Evolutionary conservation across 371 early-diverging fungal genomes (phyloP).

Genomic region (Lichtheimia corymbifera): DNA sequence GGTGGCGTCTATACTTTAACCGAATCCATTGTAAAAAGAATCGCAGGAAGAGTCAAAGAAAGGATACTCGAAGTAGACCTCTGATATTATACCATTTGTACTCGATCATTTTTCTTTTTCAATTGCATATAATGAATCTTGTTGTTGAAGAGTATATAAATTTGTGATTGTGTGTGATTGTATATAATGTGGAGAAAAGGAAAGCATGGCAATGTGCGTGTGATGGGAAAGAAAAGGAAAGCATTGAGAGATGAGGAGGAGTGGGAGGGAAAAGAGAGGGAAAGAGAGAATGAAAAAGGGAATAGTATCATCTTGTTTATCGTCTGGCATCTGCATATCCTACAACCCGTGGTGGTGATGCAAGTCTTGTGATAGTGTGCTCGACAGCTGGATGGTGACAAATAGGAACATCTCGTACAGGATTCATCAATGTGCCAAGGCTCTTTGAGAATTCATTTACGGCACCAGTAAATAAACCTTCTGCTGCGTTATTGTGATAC

Average conservation of each 20-base stretch:
- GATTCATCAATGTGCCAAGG: constrained; percentile 67
- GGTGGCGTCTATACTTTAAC: constrained; percentile 23
- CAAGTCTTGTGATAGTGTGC: constrained; percentile 21
- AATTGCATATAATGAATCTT: too few species aligned
- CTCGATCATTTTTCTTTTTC: too few species aligned
- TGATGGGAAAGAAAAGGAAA: constrained; percentile 4
- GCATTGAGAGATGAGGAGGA: not conserved
- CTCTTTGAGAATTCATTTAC: constrained; percentile 67
- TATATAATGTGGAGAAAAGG: not conserved
- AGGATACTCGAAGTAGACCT: constrained; percentile 19
- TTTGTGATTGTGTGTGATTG: constrained; percentile 3
- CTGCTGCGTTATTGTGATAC: constrained; percentile 55
- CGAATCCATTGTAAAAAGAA: constrained; percentile 22
- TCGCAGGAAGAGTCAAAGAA: constrained; percentile 22
- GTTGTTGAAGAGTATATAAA: too few species aligned
- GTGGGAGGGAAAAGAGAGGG: too few species aligned
- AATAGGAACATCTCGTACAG: constrained; percentile 18
- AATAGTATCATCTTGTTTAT: constrained; percentile 13
- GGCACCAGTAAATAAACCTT: constrained; percentile 56
- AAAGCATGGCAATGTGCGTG: not conserved
- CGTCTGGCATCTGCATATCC: constrained; percentile 30
- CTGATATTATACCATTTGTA: not conserved
- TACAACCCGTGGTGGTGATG: constrained; percentile 36
- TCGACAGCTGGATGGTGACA: constrained; percentile 34
- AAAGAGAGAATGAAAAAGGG: not conserved